These are phyloP conservation scores for Pichia sp. DNA, from an alignment of 1,139 yeast genomes.

Conservation along the genomic window DNA sequence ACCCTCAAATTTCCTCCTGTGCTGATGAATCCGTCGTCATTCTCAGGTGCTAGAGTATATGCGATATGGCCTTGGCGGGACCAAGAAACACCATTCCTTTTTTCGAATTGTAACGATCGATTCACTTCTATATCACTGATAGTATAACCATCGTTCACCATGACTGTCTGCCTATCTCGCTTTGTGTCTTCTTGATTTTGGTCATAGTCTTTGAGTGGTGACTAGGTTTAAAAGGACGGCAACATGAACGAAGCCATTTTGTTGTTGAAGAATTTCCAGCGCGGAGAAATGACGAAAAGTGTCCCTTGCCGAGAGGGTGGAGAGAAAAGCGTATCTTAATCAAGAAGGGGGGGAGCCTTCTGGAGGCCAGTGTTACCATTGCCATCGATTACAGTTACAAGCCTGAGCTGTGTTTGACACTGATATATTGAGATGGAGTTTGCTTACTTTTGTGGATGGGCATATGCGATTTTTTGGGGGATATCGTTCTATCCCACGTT, in stretches of 20 bases:
- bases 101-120: constrained; percentile 4
- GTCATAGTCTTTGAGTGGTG: too few relatives aligned
- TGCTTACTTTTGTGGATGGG: constrained; percentile 30
- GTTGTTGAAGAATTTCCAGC: constrained; percentile 1
- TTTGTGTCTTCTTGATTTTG: too few relatives aligned
- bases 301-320: neutral
- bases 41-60: constrained; percentile 38
- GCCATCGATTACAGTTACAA: too few relatives aligned
- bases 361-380: too few relatives aligned
- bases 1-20: constrained; percentile 37
- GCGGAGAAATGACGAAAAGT: neutral
- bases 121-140: constrained; percentile 11
- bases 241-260: neutral
- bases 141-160: neutral
- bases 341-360: too few relatives aligned
- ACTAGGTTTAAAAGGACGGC: too few relatives aligned
- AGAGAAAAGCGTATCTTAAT: too few relatives aligned
- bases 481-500: constrained; percentile 46
- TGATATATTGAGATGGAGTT: constrained; percentile 9
- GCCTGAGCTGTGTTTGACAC: neutral
- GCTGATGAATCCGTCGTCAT: constrained; percentile 7
- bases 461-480: constrained; percentile 36
- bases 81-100: constrained; percentile 53
- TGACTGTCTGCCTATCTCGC: neutral
- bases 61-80: constrained; percentile 73